These are phyloP conservation scores for Salix suchowensis DNA, from an alignment of 345 rosid species.

Conservation along the genomic window DNA sequence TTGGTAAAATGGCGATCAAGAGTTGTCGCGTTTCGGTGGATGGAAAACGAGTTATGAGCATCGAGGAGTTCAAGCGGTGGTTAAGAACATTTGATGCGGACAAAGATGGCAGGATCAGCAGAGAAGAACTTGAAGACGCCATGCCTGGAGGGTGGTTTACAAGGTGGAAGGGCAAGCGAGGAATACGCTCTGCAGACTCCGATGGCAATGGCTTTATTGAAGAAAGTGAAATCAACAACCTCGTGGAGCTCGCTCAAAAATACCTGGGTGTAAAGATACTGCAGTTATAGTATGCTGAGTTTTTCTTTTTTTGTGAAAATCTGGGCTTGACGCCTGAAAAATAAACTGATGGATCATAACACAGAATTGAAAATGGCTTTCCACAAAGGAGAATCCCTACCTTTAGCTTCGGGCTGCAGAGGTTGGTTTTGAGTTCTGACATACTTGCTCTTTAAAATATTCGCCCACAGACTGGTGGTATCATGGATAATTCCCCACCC, in stretches of 20 bases:
- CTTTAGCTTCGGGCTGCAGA: no score
- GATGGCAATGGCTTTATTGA: slow-evolving; percentile 4
- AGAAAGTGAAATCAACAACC: not conserved
- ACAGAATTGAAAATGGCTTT: no score
- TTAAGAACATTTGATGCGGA: not conserved
- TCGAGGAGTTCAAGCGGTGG: slow-evolving; percentile 12
- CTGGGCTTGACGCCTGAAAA: no score
- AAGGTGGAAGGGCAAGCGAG: not conserved
- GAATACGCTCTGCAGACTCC: slow-evolving; percentile 7
- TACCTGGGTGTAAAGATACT: not conserved
- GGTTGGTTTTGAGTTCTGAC: no score
- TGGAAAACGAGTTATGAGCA: not conserved
- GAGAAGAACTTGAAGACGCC: slow-evolving; percentile 2
- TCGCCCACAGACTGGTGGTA: no score
- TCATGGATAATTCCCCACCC: no score
- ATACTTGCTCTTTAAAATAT: no score
- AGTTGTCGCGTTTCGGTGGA: not conserved
- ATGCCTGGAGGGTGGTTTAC: slow-evolving; percentile 10
- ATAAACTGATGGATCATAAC: no score
- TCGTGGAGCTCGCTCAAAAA: not conserved
- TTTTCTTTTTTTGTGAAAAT: no score
- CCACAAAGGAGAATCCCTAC: no score
- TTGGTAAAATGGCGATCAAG: not conserved
- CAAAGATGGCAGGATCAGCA: slow-evolving; percentile 5
- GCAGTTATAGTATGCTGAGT: not conserved